Evolutionary conservation across 1,284 basidiomycete genomes (phyloP).

Genomic region (Puccinia polysora): DNA sequence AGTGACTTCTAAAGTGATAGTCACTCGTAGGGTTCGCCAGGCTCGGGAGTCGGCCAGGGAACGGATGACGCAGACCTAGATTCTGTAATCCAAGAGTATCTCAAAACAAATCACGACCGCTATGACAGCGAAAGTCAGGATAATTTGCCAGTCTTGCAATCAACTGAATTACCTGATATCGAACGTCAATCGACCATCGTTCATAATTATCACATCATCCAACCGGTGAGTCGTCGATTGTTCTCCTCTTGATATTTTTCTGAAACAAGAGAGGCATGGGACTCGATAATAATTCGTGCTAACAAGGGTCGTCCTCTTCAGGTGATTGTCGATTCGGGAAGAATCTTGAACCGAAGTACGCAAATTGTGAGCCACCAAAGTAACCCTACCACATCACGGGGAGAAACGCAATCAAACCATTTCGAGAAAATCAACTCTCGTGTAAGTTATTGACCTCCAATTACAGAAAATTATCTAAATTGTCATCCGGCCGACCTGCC

Average conservation of each 20-base stretch:
- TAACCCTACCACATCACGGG: too few relatives aligned
- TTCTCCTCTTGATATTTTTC: neutral
- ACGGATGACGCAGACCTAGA: neutral
- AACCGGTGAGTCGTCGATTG: slow-evolving; percentile 25
- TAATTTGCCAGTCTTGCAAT: neutral
- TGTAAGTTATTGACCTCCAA: too few relatives aligned
- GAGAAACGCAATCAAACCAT: too few relatives aligned
- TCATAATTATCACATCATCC: slow-evolving; percentile 18
- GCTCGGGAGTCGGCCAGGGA: too few relatives aligned
- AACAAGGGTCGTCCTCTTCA: neutral
- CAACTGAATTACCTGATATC: neutral
- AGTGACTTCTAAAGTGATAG: too few relatives aligned
- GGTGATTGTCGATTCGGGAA: too few relatives aligned
- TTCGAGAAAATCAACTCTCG: too few relatives aligned
- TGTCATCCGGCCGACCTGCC: too few relatives aligned
- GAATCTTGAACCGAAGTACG: too few relatives aligned
- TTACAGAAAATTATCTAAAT: too few relatives aligned
- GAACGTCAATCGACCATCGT: slow-evolving; percentile 4
- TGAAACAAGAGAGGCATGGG: neutral
- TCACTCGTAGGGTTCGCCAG: too few relatives aligned
- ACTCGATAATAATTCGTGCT: neutral
- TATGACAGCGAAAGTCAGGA: neutral
- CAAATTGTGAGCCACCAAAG: too few relatives aligned
- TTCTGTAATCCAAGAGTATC: neutral
- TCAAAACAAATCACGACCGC: neutral